Conservation (phyloP, 768 basidiomycete species). For the Royoungia palumana region DNA sequence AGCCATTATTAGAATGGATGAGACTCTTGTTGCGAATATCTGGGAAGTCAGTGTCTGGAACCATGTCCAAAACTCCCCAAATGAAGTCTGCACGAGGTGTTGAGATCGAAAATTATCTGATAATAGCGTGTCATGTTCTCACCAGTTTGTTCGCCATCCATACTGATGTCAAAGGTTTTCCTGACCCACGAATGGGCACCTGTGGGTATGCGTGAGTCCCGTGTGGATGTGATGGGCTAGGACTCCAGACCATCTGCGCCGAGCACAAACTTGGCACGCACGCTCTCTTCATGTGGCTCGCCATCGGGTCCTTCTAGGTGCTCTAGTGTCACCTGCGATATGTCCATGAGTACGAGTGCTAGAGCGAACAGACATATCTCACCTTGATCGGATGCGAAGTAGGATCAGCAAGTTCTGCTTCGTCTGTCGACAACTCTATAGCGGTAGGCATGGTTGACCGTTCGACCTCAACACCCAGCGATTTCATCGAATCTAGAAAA, state of each 20-base stretch:
- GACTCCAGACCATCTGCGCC: slow-evolving; percentile 62
- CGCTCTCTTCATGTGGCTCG: slow-evolving; percentile 46
- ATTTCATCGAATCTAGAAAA: slow-evolving; percentile 34
- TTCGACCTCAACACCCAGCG: slow-evolving; percentile 30
- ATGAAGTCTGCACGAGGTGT: slow-evolving; percentile 30
- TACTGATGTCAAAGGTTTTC: slow-evolving; percentile 56
- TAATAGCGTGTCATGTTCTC: not conserved
- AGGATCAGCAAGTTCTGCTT: slow-evolving; percentile 20
- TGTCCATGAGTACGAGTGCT: not conserved
- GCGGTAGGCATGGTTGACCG: slow-evolving; percentile 29
- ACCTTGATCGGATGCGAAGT: slow-evolving; percentile 24
- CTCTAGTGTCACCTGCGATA: slow-evolving; percentile 20
- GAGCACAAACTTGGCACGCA: slow-evolving; percentile 70
- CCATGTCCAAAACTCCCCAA: slow-evolving; percentile 46
- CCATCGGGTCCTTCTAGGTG: slow-evolving; percentile 27
- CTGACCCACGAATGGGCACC: slow-evolving; percentile 86
- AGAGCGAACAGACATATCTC: not conserved
- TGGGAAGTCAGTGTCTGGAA: slow-evolving; percentile 51
- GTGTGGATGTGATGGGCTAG: not conserved
- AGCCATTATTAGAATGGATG: slow-evolving; percentile 50
- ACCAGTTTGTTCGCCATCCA: slow-evolving; percentile 74
- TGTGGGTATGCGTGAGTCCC: slow-evolving; percentile 25
- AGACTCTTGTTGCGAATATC: slow-evolving; percentile 48
- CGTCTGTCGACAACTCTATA: slow-evolving; percentile 28
- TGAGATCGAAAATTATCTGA: not conserved